phyloP scores from a whole-genome alignment of 139 green algal genomes.

The Ettlia oleoabundans region DNA sequence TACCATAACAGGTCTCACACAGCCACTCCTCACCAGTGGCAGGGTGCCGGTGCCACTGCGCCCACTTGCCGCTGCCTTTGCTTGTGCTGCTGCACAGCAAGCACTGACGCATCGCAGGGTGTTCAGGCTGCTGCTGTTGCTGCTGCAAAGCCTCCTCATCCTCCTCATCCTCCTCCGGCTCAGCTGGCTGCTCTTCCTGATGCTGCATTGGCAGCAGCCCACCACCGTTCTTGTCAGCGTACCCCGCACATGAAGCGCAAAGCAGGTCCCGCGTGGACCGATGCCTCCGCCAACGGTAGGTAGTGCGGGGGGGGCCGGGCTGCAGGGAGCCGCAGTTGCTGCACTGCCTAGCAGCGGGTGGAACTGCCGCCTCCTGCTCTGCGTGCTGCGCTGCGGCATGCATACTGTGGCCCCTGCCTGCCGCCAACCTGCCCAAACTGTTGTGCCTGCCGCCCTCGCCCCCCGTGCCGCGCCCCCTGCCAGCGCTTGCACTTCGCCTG shows the following conservation, averaged over 20 bases:
- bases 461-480: too few species aligned
- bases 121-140: too few species aligned
- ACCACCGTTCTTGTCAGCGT: background rate
- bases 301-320: background rate
- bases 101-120: background rate
- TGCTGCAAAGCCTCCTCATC: too few species aligned
- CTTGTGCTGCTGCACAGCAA: background rate
- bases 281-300: background rate
- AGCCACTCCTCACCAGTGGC: background rate
- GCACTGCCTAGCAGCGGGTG: background rate
- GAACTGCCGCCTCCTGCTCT: background rate
- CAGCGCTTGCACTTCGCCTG: too few species aligned
- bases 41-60: background rate
- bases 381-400: too few species aligned
- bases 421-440: background rate
- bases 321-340: slow-evolving; percentile 3
- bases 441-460: background rate
- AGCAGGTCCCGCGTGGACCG: background rate
- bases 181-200: too few species aligned
- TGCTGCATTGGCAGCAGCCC: background rate
- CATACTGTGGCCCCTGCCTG: background rate
- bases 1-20: background rate
- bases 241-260: background rate
- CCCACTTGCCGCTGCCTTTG: background rate
- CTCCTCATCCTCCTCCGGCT: too few species aligned